Evolutionary conservation across 495 filamentous ascomycete species (phyloP).

Genomic region (Jackrogersella multiformis): DNA sequence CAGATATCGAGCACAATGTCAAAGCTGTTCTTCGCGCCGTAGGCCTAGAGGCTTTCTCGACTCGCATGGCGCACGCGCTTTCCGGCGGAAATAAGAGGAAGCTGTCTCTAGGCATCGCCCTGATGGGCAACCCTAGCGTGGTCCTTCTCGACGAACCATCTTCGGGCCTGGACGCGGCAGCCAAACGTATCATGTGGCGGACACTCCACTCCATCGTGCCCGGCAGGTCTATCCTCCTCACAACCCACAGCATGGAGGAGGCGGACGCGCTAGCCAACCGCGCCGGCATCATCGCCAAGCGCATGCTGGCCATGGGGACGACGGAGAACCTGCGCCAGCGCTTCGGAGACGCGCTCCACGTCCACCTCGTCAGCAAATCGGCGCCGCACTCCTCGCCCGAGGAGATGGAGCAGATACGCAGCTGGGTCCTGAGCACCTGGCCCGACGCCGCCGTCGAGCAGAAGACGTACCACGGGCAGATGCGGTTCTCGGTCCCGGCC

Average conservation of each 20-base stretch:
- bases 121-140: conserved; percentile 79
- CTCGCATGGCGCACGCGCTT: conserved; percentile 70
- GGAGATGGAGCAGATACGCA: conserved; percentile 70
- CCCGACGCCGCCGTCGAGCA: conserved; percentile 70
- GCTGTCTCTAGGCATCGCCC: conserved; percentile 75
- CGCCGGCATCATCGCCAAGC: conserved; percentile 74
- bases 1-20: conserved; percentile 70
- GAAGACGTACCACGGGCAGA: conserved; percentile 81
- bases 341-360: conserved; percentile 69
- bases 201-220: conserved; percentile 66
- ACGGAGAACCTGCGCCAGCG: conserved; percentile 65
- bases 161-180: conserved; percentile 75
- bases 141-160: conserved; percentile 76
- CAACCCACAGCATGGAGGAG: conserved; percentile 86
- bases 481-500: conserved; percentile 77
- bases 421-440: conserved; percentile 68
- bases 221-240: conserved; percentile 71
- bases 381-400: conserved; percentile 73
- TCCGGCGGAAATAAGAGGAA: conserved; percentile 81
- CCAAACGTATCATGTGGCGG: conserved; percentile 80
- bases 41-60: conserved; percentile 65
- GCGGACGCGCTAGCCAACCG: conserved; percentile 75
- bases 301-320: conserved; percentile 76
- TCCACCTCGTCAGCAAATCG: conserved; percentile 76
- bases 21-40: conserved; percentile 66